Evolutionary conservation across 129 eudicot genomes (phyloP).

Genomic region (Cynara cardunculus): DNA sequence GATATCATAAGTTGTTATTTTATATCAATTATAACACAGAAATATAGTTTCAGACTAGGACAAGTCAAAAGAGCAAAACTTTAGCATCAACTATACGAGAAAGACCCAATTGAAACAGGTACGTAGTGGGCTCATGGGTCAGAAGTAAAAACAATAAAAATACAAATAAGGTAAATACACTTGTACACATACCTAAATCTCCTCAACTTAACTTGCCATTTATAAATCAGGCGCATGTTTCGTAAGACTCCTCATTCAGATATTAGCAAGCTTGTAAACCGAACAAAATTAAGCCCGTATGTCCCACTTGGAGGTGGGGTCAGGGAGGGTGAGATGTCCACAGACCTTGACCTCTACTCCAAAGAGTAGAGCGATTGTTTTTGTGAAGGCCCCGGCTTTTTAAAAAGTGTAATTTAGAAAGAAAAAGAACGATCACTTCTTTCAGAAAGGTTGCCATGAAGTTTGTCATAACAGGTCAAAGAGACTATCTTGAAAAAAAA

Average conservation of each 20-base stretch:
- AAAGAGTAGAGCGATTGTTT: neutral
- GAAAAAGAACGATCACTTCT: neutral
- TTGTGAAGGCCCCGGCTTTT: neutral
- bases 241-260: neutral
- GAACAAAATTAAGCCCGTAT: neutral
- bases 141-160: neutral
- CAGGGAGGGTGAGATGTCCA: neutral
- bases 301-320: neutral
- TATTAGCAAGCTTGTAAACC: neutral
- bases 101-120: neutral
- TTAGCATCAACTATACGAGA: neutral
- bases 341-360: neutral
- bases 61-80: neutral
- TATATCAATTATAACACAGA: neutral
- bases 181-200: neutral
- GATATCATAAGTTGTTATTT: neutral
- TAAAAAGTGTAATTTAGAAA: neutral
- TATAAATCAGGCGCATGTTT: neutral
- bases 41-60: neutral
- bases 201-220: neutral
- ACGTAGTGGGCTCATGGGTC: neutral
- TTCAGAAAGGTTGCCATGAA: neutral
- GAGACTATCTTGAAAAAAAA: no score
- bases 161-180: neutral
- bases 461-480: no score